Conservation (phyloP, 768 basidiomycete genomes). For the Calvatia gigantea region DNA sequence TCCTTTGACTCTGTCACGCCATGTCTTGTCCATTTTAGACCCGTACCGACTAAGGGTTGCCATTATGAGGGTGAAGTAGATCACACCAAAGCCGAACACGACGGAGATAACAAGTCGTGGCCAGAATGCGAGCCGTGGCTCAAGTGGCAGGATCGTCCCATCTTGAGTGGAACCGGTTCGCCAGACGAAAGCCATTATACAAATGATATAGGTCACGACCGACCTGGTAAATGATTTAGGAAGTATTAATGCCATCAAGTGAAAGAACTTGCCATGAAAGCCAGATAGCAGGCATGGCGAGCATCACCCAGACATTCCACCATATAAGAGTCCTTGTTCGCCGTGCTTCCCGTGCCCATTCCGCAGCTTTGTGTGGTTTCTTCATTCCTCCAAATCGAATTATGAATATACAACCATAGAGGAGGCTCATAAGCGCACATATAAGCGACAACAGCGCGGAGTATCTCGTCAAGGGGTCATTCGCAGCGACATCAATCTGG, state of each 20-base stretch:
- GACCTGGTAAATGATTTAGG: slow-evolving; percentile 34
- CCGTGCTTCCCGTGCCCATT: slow-evolving; percentile 63
- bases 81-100: slow-evolving; percentile 46
- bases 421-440: slow-evolving; percentile 58
- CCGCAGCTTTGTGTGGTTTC: slow-evolving; percentile 58
- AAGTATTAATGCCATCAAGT: background rate
- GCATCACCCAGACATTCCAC: slow-evolving; percentile 69
- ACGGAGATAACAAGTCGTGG: slow-evolving; percentile 43
- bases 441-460: slow-evolving; percentile 54
- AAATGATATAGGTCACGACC: slow-evolving; percentile 51
- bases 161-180: slow-evolving; percentile 40
- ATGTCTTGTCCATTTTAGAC: slow-evolving; percentile 30
- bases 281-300: slow-evolving; percentile 64
- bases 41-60: slow-evolving; percentile 55
- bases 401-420: slow-evolving; percentile 64
- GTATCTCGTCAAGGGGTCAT: slow-evolving; percentile 53
- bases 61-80: slow-evolving; percentile 51
- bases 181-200: slow-evolving; percentile 63
- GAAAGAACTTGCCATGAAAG: slow-evolving; percentile 47
- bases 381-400: slow-evolving; percentile 64
- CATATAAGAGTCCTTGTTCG: slow-evolving; percentile 23
- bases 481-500: slow-evolving; percentile 35
- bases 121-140: slow-evolving; percentile 25
- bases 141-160: slow-evolving; percentile 17
- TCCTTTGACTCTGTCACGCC: slow-evolving; percentile 23